phyloP scores from a whole-genome alignment of 257 asterid species.

The Nicotiana otophora region DNA sequence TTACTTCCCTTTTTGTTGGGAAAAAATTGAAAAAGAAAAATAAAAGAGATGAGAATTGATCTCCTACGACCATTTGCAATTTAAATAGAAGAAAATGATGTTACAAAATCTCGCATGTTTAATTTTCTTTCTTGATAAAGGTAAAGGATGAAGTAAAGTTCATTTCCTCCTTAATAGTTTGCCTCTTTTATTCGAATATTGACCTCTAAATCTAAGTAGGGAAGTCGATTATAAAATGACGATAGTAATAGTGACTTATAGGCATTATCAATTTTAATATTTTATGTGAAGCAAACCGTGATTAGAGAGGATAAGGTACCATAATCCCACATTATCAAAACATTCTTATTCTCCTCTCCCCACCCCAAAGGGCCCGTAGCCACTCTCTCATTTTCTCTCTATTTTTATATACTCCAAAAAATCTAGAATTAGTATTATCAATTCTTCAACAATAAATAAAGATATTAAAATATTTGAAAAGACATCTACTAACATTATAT shows the following conservation, averaged over 20 bases:
- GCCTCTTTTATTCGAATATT: too few species aligned
- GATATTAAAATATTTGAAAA: not conserved
- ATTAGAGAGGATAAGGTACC: conserved; percentile 38
- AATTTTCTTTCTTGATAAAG: too few species aligned
- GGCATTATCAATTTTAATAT: conserved; percentile 15
- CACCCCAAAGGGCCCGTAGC: not conserved
- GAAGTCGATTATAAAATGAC: not conserved
- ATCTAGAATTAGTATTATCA: not conserved
- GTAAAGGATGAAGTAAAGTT: too few species aligned
- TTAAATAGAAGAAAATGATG: too few species aligned
- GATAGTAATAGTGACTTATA: not conserved
- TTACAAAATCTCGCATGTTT: too few species aligned
- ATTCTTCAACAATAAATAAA: not conserved
- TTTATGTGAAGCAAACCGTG: conserved; percentile 19
- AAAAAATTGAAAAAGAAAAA: not conserved
- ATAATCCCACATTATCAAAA: conserved; percentile 31
- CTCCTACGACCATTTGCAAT: too few species aligned
- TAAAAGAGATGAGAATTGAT: not conserved
- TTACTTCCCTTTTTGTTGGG: not conserved
- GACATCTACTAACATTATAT: not conserved
- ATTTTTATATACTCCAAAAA: not conserved
- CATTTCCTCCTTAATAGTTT: too few species aligned
- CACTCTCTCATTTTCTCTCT: not conserved
- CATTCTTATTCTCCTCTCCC: not conserved
- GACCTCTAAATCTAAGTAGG: not conserved